phyloP scores from a whole-genome alignment of 139 green algal genomes.

The Asterochloris sp. region DNA sequence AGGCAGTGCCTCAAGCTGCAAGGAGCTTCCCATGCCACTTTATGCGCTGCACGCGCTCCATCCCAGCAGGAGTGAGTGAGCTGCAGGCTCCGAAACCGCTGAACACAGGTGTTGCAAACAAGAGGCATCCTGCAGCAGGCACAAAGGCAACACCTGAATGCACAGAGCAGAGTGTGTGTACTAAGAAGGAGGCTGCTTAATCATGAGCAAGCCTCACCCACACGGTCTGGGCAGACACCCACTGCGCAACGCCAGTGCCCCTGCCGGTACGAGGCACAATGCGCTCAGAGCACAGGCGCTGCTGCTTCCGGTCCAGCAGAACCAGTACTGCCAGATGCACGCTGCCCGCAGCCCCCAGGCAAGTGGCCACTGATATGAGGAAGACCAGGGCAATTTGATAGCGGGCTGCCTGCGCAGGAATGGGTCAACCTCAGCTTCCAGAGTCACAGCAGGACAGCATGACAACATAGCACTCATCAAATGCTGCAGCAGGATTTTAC shows the following conservation, averaged over 20 bases:
- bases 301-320: conserved; percentile 18
- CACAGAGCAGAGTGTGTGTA: not conserved
- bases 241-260: conserved; percentile 11
- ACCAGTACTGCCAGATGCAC: conserved; percentile 15
- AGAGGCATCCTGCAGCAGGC: not conserved
- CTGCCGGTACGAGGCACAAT: conserved; percentile 1
- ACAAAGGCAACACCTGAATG: not conserved
- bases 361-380: conserved; percentile 33
- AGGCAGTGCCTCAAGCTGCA: not conserved
- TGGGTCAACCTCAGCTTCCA: not conserved
- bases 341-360: not conserved
- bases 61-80: not conserved
- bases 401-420: conserved; percentile 19
- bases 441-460: not conserved
- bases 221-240: conserved; percentile 14
- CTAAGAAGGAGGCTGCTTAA: not conserved
- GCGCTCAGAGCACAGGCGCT: conserved; percentile 19
- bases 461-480: not conserved
- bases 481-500: not conserved
- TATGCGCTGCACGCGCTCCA: not conserved
- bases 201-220: not conserved
- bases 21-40: not conserved
- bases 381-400: conserved; percentile 63
- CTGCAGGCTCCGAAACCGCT: not conserved
- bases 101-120: not conserved